phyloP scores from a whole-genome alignment of 192 early-diverging fungal species.

The Dispira simplex region DNA sequence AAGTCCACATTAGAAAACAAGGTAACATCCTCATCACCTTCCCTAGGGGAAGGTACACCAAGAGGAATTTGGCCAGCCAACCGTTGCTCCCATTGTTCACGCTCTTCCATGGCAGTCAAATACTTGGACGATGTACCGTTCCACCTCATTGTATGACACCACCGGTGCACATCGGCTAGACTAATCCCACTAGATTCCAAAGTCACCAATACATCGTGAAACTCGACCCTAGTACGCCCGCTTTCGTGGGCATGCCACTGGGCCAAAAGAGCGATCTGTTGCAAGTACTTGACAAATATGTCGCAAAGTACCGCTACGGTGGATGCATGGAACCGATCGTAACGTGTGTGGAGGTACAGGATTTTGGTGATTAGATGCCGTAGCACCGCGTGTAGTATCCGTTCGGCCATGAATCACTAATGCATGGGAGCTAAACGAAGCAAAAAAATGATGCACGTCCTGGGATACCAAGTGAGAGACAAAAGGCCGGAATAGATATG shows the following conservation, averaged over 20 bases:
- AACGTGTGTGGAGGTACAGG: slow-evolving; percentile 7
- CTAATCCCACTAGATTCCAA: not conserved
- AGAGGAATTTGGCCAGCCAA: no score
- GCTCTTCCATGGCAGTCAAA: not conserved
- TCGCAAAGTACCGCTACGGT: not conserved
- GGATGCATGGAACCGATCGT: slow-evolving; percentile 7
- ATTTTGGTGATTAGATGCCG: slow-evolving; percentile 4
- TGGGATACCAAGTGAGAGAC: not conserved
- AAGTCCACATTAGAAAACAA: no score
- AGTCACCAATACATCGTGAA: not conserved
- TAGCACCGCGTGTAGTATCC: not conserved
- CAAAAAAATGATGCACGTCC: not conserved
- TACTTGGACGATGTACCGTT: not conserved
- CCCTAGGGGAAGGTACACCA: no score
- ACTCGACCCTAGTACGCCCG: not conserved
- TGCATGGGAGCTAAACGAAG: not conserved
- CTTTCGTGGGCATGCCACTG: not conserved
- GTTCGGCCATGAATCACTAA: slow-evolving; percentile 6
- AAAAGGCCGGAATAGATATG: not conserved
- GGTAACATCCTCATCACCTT: no score
- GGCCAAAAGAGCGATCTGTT: slow-evolving; percentile 4
- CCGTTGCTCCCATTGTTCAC: no score
- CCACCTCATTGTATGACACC: slow-evolving; percentile 1
- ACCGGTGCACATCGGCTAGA: not conserved
- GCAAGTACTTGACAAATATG: not conserved